These are phyloP conservation scores for Penicillium herquei DNA, from an alignment of 495 filamentous ascomycete genomes.

Conservation along the genomic window DNA sequence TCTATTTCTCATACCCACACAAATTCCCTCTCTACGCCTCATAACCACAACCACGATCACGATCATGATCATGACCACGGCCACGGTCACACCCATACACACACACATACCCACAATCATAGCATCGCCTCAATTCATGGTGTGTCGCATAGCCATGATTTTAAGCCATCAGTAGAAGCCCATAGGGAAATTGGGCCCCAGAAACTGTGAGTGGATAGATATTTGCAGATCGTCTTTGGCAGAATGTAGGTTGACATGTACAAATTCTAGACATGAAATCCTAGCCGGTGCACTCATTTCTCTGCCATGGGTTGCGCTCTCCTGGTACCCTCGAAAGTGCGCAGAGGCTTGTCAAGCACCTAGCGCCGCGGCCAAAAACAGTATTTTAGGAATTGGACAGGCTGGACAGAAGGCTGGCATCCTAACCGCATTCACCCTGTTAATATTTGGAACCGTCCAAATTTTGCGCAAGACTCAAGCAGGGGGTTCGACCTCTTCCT, in stretches of 20 bases:
- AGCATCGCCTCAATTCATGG: slow-evolving; percentile 8
- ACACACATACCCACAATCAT: slow-evolving; percentile 25
- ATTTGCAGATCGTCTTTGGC: not conserved
- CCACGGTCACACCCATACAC: slow-evolving; percentile 3
- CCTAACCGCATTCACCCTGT: slow-evolving; percentile 26
- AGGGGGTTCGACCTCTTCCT: slow-evolving; percentile 5
- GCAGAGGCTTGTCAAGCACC: slow-evolving; percentile 9
- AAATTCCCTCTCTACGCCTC: slow-evolving; percentile 30
- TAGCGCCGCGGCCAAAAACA: not conserved
- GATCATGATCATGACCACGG: slow-evolving; percentile 25
- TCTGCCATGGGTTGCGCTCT: slow-evolving; percentile 42
- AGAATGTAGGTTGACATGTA: slow-evolving; percentile 11
- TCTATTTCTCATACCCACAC: slow-evolving; percentile 24
- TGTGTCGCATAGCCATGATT: slow-evolving; percentile 9
- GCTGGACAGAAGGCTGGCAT: slow-evolving; percentile 17
- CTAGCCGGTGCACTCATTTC: slow-evolving; percentile 31
- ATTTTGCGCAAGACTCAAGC: slow-evolving; percentile 13
- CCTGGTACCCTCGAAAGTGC: slow-evolving; percentile 39
- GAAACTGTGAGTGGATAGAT: slow-evolving; percentile 14
- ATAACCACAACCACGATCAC: slow-evolving; percentile 4
- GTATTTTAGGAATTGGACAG: slow-evolving; percentile 8
- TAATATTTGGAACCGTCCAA: slow-evolving; percentile 30
- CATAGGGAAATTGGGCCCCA: slow-evolving; percentile 4
- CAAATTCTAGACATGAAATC: slow-evolving; percentile 28
- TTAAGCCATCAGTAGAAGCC: not conserved